Evolutionary conservation across 257 asterid genomes (phyloP), one percentile per base, ranked within the genome.

Genomic region (Sherardia arvensis): DNA sequence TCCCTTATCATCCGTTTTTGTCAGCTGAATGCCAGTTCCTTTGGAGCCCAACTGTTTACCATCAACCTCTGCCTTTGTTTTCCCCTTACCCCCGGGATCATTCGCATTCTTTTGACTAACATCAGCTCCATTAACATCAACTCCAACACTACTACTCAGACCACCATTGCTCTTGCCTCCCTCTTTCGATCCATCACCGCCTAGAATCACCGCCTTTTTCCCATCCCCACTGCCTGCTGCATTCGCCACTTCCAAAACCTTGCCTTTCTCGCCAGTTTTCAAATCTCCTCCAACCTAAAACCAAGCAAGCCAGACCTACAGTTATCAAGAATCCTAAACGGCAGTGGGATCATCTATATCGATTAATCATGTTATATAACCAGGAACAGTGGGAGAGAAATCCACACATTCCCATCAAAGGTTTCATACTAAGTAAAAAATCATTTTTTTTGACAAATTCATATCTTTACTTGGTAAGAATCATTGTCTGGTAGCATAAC

Each of bases 201-300:
- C 70, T 48, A 65, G 66, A 32, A 75, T 83, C 61, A 64, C 76
- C 54, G 64, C 74, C 57, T 71, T 62, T 59, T 71, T 62, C 68
- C 27, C 77, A 66, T 67, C 76, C 61, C 54, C 72, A 66, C 66
- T 69, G 23, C 45, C 69, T 36, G 64, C 71, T 62, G 45, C 62
- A 36, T 74, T 79, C 21, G 61, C 65, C 20, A 45, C 29, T 40
- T 20, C 69, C 48, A 27, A 60, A 53, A 48, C 62, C 61, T 65
- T 63, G 0, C 65, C 28, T 72, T 65, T 77, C 25, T 28, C 67
- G 51, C 29, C 72, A 60, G 36, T 69, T 25, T 62, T 70, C 55
- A 64, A 59, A 76, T 66, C 69, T 62, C 65, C 75, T 12, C 62
- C 66, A 9, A 36, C 80, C 95, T 84, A 78, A 59, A 69, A 71